Conservation (phyloP, 116 monocot genomes). For the Cymodocea nodosa region DNA sequence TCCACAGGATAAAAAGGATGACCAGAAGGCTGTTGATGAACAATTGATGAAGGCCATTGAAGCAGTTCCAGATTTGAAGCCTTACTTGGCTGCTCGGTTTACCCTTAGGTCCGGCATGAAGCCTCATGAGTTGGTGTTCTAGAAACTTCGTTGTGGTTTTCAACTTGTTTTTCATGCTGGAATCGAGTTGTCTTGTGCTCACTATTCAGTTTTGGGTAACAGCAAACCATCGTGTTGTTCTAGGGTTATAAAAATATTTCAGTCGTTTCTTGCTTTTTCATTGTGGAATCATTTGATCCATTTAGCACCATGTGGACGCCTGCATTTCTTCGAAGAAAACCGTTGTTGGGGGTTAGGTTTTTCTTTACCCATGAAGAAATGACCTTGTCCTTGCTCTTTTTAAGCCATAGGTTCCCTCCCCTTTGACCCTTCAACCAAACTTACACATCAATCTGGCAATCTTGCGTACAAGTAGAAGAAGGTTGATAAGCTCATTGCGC, state of each 20-base stretch:
- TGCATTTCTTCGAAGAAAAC: too few relatives aligned
- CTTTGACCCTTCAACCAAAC: too few relatives aligned
- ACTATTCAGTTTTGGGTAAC: not conserved
- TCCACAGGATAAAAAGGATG: slow-evolving; percentile 50
- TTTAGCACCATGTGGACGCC: not conserved
- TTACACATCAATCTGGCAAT: too few relatives aligned
- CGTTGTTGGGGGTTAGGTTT: too few relatives aligned
- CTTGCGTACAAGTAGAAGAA: too few relatives aligned
- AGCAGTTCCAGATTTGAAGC: slow-evolving; percentile 31
- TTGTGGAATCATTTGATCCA: not conserved
- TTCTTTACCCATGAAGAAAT: too few relatives aligned
- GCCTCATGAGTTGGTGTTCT: slow-evolving; percentile 56
- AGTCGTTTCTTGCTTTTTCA: too few relatives aligned
- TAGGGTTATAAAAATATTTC: too few relatives aligned
- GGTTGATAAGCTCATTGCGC: too few relatives aligned
- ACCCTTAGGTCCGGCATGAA: slow-evolving; percentile 42
- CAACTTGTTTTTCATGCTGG: not conserved
- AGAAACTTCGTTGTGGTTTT: not conserved
- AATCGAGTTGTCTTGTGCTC: not conserved
- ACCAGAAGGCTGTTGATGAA: slow-evolving; percentile 42
- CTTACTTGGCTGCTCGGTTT: slow-evolving; percentile 36
- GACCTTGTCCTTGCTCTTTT: too few relatives aligned
- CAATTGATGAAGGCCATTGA: slow-evolving; percentile 41
- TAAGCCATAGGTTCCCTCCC: too few relatives aligned
- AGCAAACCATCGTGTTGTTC: too few relatives aligned